Percentiles rank a stretch among this genome's conserved stretches.
phyloP scores from a whole-genome alignment of 352 stramenopile species.

The Globisporangium okanoganense region DNA sequence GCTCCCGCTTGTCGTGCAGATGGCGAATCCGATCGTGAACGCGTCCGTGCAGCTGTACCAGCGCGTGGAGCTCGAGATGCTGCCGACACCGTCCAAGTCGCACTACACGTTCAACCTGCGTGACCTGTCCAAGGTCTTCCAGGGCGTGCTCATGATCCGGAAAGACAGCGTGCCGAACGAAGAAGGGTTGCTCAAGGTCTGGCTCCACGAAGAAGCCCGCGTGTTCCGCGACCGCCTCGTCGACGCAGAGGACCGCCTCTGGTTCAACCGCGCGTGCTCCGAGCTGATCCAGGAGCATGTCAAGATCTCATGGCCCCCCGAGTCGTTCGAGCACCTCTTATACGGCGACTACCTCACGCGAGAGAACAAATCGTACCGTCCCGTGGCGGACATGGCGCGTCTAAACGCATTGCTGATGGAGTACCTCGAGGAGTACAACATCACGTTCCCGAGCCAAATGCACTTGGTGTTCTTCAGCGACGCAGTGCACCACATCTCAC shows the following conservation, averaged over 20 bases:
- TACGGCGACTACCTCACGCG: conserved; percentile 90
- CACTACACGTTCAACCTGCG: conserved; percentile 95
- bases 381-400: conserved; percentile 60
- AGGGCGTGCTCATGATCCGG: conserved; percentile 91
- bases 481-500: conserved; percentile 92
- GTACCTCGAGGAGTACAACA: conserved; percentile 94
- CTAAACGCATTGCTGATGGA: conserved; percentile 81
- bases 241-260: conserved; percentile 76
- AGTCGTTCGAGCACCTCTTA: conserved; percentile 77
- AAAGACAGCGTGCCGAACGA: conserved; percentile 67
- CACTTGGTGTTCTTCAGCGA: conserved; percentile 95
- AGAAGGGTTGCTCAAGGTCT: conserved; percentile 81
- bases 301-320: conserved; percentile 50
- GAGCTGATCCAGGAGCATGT: conserved; percentile 72
- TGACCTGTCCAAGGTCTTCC: conserved; percentile 92
- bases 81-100: conserved; percentile 89
- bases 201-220: conserved; percentile 90
- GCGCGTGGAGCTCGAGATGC: conserved; percentile 83
- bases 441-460: conserved; percentile 92
- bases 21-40: conserved; percentile 78
- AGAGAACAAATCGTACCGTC: conserved; percentile 72
- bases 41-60: conserved; percentile 89
- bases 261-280: conserved; percentile 83
- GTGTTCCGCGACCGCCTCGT: conserved; percentile 92
- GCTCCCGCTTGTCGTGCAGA: conserved; percentile 64